Evolutionary conservation across 139 green algal genomes (phyloP).

Genomic region (Raphidocelis subcapitata): DNA sequence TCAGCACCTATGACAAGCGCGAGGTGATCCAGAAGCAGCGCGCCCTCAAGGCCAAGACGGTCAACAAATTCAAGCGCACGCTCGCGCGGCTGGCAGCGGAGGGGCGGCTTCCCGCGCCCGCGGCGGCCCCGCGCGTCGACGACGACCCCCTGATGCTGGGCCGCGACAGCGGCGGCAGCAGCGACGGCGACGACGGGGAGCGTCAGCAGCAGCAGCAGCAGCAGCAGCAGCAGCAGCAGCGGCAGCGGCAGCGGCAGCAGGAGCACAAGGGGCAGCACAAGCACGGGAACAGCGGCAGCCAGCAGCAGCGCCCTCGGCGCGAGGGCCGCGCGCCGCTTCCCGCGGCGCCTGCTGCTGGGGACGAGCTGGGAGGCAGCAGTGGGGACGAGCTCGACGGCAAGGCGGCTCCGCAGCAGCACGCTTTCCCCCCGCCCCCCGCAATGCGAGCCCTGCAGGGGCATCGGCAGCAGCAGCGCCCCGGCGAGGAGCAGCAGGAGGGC

Average conservation of each 20-base stretch:
- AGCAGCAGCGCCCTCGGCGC: too few relatives aligned
- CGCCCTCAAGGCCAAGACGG: conserved; percentile 33
- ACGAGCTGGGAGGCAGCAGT: too few relatives aligned
- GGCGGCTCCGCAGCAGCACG: too few relatives aligned
- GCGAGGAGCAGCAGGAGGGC: background rate
- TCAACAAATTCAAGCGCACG: conserved; percentile 51
- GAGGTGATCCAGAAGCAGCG: conserved; percentile 36
- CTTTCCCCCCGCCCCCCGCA: too few relatives aligned
- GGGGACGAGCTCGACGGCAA: too few relatives aligned
- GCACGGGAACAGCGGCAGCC: too few relatives aligned
- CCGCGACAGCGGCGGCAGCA: background rate
- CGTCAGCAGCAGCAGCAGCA: background rate
- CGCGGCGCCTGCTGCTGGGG: too few relatives aligned
- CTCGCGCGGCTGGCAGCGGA: conserved; percentile 33
- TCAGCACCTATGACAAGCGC: conserved; percentile 52
- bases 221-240: background rate
- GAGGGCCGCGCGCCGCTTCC: too few relatives aligned
- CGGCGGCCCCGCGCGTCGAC: background rate
- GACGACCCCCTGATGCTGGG: background rate
- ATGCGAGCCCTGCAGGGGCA: too few relatives aligned
- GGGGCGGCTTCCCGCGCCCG: conserved; percentile 4
- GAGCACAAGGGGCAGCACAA: conserved; percentile 2
- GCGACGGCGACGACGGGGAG: background rate
- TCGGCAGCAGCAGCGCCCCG: background rate
- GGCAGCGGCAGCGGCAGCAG: background rate